Evolutionary conservation across 2,329 filamentous ascomycete genomes (phyloP), one percentile per base, ranked within the genome.

Genomic region (Fusarium redolens): DNA sequence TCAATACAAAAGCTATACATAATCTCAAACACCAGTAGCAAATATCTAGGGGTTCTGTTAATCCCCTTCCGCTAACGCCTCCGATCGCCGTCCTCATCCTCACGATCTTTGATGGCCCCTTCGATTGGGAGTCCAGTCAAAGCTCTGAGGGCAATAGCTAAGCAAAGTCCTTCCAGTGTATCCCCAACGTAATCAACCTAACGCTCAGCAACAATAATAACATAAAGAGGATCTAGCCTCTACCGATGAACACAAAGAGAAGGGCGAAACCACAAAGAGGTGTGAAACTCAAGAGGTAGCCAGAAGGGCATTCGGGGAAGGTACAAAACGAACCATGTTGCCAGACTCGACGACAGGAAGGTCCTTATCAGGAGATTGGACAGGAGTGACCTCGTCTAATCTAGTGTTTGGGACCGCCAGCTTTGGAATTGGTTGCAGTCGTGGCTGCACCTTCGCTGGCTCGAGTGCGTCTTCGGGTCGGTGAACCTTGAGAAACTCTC

Each of bases 311-410:
- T 9, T 40, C 11, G 67, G 58, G 13, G 68, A 70, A 1, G 55
- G 31, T 1, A 54, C 61, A 11, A 70, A 71, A 15, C 47, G 55
- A n/a, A 69, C 61, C n/a, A 41, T 31, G 28, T 28, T 56, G 20
- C 60, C 47, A 7, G 41, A 22, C 15, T 35, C 18, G 25, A 33
- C 30, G 35, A n/a, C 37, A 5, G 31, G 33, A 25, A 20, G 22
- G 20, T 11, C n/a, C 20, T 68, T 61, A 9, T 68, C 48, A 4
- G 37, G 65, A 2, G 63, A 68, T 5, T 68, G 54, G 4, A 44
- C 14, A 5, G 68, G 65, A 20, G 65, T 69, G 20, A 22, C 45
- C 17, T 70, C 66, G 2, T 56, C 50, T 9, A 61, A 6, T 4
- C 28, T 22, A 14, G 28, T 10, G 25, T 9, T 20, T 10, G 43